Evolutionary conservation across 257 asterid species (phyloP).

Genomic region (Phtheirospermum japonicum): DNA sequence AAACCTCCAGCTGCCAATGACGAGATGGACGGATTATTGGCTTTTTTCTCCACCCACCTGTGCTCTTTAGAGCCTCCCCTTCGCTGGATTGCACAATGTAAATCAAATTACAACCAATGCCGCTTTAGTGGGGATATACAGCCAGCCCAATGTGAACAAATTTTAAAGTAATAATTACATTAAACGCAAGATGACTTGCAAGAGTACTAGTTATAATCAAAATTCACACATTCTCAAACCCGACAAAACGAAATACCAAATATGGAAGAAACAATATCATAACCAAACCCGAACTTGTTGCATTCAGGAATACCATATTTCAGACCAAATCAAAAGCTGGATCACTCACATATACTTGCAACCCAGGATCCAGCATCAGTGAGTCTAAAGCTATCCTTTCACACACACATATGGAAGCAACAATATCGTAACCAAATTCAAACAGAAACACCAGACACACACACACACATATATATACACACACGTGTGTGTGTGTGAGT

Average conservation of each 20-base stretch:
- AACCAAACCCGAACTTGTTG: too few relatives aligned
- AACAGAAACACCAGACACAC: too few relatives aligned
- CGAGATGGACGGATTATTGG: constrained; percentile 29
- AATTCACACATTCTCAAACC: constrained; percentile 9
- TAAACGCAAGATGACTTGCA: not conserved
- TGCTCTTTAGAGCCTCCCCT: constrained; percentile 44
- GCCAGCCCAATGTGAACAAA: not conserved
- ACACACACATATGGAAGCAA: too few relatives aligned
- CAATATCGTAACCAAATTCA: too few relatives aligned
- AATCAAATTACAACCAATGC: constrained; percentile 15
- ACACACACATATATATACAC: too few relatives aligned
- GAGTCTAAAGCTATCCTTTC: too few relatives aligned
- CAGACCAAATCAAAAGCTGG: constrained; percentile 14
- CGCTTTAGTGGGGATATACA: not conserved
- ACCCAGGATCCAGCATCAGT: too few relatives aligned
- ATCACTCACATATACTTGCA: not conserved
- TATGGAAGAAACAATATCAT: not conserved
- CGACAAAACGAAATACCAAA: not conserved
- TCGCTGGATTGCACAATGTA: constrained; percentile 43
- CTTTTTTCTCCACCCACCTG: constrained; percentile 50
- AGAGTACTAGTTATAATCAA: not conserved
- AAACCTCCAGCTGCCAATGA: constrained; percentile 33
- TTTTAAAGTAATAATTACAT: not conserved
- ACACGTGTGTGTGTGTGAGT: too few relatives aligned
- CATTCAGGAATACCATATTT: not conserved